Base-by-base conservation (phyloP, 176 grass and related monocot species). In the Typha latifolia region DNA sequence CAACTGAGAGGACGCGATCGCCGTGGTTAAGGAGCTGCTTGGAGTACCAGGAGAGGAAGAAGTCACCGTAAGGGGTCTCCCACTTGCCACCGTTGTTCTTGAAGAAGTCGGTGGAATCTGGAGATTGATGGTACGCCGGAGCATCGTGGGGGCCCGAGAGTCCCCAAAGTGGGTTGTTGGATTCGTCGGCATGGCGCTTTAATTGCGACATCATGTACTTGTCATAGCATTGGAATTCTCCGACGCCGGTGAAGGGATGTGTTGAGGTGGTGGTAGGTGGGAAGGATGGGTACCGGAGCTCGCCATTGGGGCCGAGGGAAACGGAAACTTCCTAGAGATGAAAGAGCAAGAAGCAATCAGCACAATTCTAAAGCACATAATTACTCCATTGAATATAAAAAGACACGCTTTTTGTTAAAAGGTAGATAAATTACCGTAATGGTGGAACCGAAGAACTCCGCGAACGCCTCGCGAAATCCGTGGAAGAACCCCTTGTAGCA, bases 21-120 rank as follows among this genome's bases (percentile, higher is more conserved):
- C 88, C 92, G 32, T 96, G 92, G 47, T 64, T 69, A 0, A 96
- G 47, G 5, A 96, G 80, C 67, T 84, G 69, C 20, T 73, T 74
- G 23, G 88, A 69, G 88, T 96, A 96, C 92, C 92, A 96, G 0
- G 88, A 96, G 9, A 96, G 85, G 78, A 96, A 96, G 85, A 91
- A 96, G 73, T 89, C 69, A 3, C 88, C 92, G 49, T 96, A 96
- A 2, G 68, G 68, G 18, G 66, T 84, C 47, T 84, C 67, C 92
- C 88, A 96, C 0, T 85, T 84, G 14, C 92, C 92, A 21, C 82
- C 87, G 1, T 72, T 51, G 4, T 89, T 85, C 16, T 64, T 71
- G 74, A 96, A 91, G 82, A 96, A 96, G 43, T 51, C 69, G 47
- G 61, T 48, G 61, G 71, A 63, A 71, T 80, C 77, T 7, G 85